Evolutionary conservation across 106 monocot species (phyloP).

Genomic region (Allium sativum): DNA sequence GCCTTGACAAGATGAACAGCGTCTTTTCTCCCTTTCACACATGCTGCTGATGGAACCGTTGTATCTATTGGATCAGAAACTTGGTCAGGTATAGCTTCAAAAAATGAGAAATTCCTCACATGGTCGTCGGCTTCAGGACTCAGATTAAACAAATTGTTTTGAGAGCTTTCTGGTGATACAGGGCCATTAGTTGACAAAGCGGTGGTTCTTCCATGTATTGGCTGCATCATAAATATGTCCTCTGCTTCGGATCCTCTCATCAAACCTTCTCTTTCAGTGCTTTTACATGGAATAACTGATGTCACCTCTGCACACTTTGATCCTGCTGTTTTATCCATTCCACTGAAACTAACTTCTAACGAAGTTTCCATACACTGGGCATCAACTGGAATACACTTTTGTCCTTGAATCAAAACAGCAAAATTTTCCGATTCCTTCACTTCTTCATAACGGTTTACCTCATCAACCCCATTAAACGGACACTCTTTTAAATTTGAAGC

Average conservation of each 20-base stretch:
- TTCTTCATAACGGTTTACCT: background rate
- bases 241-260: slow-evolving; percentile 3
- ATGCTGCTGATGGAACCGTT: slow-evolving; percentile 2
- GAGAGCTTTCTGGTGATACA: background rate
- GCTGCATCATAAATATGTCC: slow-evolving; percentile 3
- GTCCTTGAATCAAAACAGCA: slow-evolving; percentile 11
- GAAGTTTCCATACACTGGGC: background rate
- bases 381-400: slow-evolving; percentile 6
- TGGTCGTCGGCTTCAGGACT: slow-evolving; percentile 5
- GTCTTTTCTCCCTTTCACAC: slow-evolving; percentile 7
- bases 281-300: slow-evolving; percentile 1
- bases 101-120: background rate
- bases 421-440: slow-evolving; percentile 5
- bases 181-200: background rate
- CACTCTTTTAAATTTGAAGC: slow-evolving; percentile 15
- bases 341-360: slow-evolving; percentile 1
- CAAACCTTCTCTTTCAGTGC: slow-evolving; percentile 2
- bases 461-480: slow-evolving; percentile 22
- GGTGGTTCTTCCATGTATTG: slow-evolving; percentile 3
- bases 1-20: slow-evolving; percentile 19
- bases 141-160: slow-evolving; percentile 2
- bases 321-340: background rate
- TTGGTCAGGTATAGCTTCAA: background rate
- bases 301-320: slow-evolving; percentile 2
- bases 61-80: slow-evolving; percentile 4